phyloP scores from a whole-genome alignment of 2,329 filamentous ascomycete species.

The Ophiostoma angusticollis region DNA sequence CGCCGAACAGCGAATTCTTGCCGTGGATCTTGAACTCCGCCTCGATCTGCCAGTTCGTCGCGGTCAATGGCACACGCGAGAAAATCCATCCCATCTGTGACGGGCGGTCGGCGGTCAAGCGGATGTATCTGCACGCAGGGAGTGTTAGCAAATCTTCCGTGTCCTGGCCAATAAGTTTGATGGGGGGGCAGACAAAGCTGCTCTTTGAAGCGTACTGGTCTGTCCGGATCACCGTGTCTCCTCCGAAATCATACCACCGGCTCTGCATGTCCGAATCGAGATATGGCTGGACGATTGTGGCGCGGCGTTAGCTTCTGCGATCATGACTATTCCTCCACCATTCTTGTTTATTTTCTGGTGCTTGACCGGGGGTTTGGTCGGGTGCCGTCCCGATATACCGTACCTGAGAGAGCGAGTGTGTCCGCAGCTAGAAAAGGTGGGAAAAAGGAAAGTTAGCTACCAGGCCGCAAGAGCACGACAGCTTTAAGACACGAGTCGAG shows the following conservation, averaged over 20 bases:
- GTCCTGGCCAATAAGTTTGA: not conserved
- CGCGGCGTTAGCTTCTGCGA: not conserved
- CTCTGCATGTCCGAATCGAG: conserved; percentile 96
- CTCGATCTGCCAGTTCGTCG: conserved; percentile 97
- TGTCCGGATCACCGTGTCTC: conserved; percentile 72
- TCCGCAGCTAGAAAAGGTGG: conserved; percentile 55
- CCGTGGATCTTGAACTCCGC: conserved; percentile 92
- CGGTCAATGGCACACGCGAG: conserved; percentile 84
- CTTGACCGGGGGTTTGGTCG: too few species aligned
- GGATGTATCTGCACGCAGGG: conserved; percentile 72
- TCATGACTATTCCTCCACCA: not conserved
- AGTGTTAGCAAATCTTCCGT: too few species aligned
- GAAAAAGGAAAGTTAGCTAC: conserved; percentile 7
- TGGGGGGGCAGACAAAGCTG: not conserved
- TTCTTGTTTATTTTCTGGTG: not conserved
- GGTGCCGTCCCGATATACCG: too few species aligned
- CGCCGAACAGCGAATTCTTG: conserved; percentile 78
- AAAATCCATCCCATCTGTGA: conserved; percentile 91
- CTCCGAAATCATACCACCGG: conserved; percentile 98
- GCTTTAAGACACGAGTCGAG: not conserved
- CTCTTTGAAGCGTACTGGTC: conserved; percentile 40
- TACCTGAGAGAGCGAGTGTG: conserved; percentile 72
- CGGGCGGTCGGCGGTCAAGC: conserved; percentile 77
- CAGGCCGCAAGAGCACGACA: not conserved
- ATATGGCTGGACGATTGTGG: conserved; percentile 57